Percentiles rank a stretch among this genome's conserved stretches.
These are phyloP conservation scores for Spongospora subterranea DNA, from an alignment of 208 protist genomes.

Conservation along the genomic window DNA sequence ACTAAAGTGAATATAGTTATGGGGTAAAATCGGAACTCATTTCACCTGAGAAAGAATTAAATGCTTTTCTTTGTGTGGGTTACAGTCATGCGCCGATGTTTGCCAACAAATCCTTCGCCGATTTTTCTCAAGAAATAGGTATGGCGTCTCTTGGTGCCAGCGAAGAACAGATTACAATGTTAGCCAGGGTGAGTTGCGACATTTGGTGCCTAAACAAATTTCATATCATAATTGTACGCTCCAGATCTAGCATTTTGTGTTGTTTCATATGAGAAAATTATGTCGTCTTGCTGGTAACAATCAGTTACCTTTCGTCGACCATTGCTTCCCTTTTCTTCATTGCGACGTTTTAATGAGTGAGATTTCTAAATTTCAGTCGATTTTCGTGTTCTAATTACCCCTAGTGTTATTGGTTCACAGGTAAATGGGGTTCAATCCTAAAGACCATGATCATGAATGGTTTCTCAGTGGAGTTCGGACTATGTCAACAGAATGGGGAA, in stretches of 20 bases:
- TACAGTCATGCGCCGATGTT: slow-evolving; percentile 92
- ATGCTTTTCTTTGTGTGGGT: background rate
- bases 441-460: slow-evolving; percentile 90
- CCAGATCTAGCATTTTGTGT: no score
- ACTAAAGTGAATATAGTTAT: background rate
- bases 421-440: background rate
- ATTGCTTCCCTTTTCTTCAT: no score
- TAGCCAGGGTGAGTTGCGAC: slow-evolving; percentile 74
- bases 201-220: no score
- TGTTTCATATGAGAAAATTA: no score
- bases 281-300: no score
- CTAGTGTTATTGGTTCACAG: slow-evolving; percentile 60
- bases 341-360: no score
- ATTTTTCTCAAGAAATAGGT: slow-evolving; percentile 95
- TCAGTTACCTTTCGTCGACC: no score
- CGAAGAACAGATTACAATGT: slow-evolving; percentile 87
- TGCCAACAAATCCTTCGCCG: slow-evolving; percentile 90
- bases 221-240: no score
- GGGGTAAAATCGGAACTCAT: background rate
- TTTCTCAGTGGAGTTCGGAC: slow-evolving; percentile 94
- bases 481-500: slow-evolving; percentile 81
- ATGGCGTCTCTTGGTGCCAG: slow-evolving; percentile 91
- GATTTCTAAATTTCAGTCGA: background rate
- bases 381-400: background rate
- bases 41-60: background rate